Evolutionary conservation across 106 monocot species (phyloP).

Genomic region (Cymbidium sinense): DNA sequence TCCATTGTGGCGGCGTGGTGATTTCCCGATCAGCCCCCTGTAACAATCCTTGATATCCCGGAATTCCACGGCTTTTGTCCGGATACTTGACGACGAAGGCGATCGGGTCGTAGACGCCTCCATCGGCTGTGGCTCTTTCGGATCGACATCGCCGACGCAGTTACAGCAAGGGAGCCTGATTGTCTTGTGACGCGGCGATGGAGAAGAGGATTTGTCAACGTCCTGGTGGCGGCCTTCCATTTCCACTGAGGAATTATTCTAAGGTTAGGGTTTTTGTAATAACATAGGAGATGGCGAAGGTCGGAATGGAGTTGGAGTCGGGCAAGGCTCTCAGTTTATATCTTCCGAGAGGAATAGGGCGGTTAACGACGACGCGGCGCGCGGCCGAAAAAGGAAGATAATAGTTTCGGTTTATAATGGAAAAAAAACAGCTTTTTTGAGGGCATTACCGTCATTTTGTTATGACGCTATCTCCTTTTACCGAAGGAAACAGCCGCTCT

Average conservation of each 20-base stretch:
- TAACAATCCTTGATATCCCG: constrained; percentile 32
- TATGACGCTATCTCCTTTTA: no score
- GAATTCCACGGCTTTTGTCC: constrained; percentile 24
- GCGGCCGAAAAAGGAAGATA: not conserved
- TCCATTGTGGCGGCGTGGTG: constrained; percentile 18
- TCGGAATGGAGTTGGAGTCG: not conserved
- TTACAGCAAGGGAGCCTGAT: constrained; percentile 51
- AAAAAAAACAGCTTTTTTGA: not conserved
- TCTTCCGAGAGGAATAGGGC: not conserved
- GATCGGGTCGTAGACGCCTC: constrained; percentile 9
- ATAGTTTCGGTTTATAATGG: not conserved
- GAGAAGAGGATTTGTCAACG: not conserved
- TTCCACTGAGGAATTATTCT: not conserved
- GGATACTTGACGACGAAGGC: constrained; percentile 28
- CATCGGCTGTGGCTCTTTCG: not conserved
- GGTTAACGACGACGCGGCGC: not conserved
- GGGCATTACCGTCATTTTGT: not conserved
- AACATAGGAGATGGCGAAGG: not conserved
- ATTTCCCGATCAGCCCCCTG: not conserved
- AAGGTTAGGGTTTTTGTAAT: not conserved
- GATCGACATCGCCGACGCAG: constrained; percentile 7
- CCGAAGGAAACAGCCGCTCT: no score
- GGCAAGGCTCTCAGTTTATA: not conserved
- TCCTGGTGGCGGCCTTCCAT: constrained; percentile 16
- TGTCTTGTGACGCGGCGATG: constrained; percentile 6